Evolutionary conservation across 1,284 basidiomycete genomes (phyloP).

Genomic region (Mycosarcoma mackinlayi): DNA sequence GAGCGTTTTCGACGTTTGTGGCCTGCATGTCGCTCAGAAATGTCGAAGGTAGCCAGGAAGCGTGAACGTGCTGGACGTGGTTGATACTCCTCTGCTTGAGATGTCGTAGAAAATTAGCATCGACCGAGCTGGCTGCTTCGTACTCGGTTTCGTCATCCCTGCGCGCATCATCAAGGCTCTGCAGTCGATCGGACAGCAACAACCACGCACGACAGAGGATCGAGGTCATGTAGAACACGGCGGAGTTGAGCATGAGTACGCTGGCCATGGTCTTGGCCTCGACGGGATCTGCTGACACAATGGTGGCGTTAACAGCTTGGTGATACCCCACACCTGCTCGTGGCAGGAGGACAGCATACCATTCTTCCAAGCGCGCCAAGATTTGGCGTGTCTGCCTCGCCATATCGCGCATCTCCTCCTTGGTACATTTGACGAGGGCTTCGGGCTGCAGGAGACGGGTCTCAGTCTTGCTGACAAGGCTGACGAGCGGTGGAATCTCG

Average conservation of each 20-base stretch:
- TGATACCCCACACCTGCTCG: slow-evolving; percentile 13
- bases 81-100: slow-evolving; percentile 21
- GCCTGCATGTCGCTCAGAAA: slow-evolving; percentile 30
- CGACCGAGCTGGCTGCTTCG: slow-evolving; percentile 8
- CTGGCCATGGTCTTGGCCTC: slow-evolving; percentile 17
- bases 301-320: slow-evolving; percentile 10
- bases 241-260: slow-evolving; percentile 34
- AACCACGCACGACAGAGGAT: slow-evolving; percentile 32
- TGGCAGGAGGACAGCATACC: slow-evolving; percentile 17
- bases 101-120: slow-evolving; percentile 15
- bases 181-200: slow-evolving; percentile 27
- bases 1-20: slow-evolving; percentile 8
- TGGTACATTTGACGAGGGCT: slow-evolving; percentile 18
- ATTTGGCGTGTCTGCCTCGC: slow-evolving; percentile 22
- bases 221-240: slow-evolving; percentile 26
- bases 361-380: slow-evolving; percentile 24
- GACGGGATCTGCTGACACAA: slow-evolving; percentile 4
- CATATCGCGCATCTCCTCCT: slow-evolving; percentile 36
- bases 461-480: slow-evolving; percentile 20
- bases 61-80: slow-evolving; percentile 23
- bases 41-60: slow-evolving; percentile 26
- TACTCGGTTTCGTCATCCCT: slow-evolving; percentile 7
- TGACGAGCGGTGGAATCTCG: slow-evolving; percentile 21
- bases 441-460: slow-evolving; percentile 18
- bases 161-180: slow-evolving; percentile 17